These are phyloP conservation scores for Reticulascus tulasneorum DNA, from an alignment of 2,329 filamentous ascomycete genomes.

Conservation along the genomic window DNA sequence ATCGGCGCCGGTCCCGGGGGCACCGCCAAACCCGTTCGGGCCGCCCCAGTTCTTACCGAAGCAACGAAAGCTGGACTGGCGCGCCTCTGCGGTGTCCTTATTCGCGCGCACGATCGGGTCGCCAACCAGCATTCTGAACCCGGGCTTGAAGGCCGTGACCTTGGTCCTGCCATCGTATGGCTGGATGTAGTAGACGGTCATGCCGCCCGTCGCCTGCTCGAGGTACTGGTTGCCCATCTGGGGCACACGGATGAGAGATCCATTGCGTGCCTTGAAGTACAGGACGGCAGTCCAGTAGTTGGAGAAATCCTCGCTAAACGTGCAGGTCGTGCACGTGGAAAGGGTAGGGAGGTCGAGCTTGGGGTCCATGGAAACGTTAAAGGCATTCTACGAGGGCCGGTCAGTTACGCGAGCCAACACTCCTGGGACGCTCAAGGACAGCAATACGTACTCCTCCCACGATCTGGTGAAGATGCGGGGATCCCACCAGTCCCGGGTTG, in stretches of 20 bases:
- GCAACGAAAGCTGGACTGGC: conserved; percentile 2
- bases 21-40: too few species aligned
- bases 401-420: too few species aligned
- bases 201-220: conserved; percentile 24
- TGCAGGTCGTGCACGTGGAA: conserved; percentile 24
- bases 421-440: not conserved
- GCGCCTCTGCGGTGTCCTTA: not conserved
- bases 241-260: conserved; percentile 30
- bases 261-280: conserved; percentile 24
- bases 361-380: conserved; percentile 31
- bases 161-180: conserved; percentile 33
- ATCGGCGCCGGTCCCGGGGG: conserved; percentile 17
- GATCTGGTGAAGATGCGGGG: conserved; percentile 34
- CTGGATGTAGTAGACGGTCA: conserved; percentile 38
- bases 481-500: conserved; percentile 29
- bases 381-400: conserved; percentile 26
- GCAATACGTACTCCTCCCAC: conserved; percentile 24
- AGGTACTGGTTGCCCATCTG: conserved; percentile 28
- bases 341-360: conserved; percentile 15
- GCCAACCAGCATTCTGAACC: conserved; percentile 40
- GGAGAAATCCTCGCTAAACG: conserved; percentile 30
- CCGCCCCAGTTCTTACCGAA: conserved; percentile 1
- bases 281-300: conserved; percentile 32
- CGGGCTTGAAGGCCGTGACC: conserved; percentile 39
- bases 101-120: conserved; percentile 1